A percentile compares a stretch with the other conserved stretches of the same genome.
These are phyloP conservation scores for Thecaphora thlaspeos DNA, from an alignment of 1,284 basidiomycete genomes.

Conservation along the genomic window DNA sequence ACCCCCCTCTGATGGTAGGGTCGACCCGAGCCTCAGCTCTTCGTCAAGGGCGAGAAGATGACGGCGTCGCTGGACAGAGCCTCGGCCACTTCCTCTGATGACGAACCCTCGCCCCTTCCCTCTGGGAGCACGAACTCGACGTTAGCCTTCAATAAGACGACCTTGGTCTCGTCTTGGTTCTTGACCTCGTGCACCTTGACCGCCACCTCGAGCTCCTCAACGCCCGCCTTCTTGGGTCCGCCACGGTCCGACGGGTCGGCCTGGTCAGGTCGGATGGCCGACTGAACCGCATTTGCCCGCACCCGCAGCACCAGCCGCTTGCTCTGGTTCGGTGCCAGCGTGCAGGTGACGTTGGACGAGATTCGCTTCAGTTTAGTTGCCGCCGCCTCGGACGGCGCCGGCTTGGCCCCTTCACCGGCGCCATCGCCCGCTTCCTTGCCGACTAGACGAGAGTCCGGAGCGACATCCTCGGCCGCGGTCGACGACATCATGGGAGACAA, in stretches of 20 bases:
- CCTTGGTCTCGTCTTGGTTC: constrained; percentile 55
- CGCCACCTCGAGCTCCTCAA: constrained; percentile 37
- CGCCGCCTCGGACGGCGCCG: not conserved
- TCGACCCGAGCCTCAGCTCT: too few species aligned
- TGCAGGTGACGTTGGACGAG: constrained; percentile 44
- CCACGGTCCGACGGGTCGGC: constrained; percentile 22
- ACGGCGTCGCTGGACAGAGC: constrained; percentile 21
- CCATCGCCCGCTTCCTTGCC: not conserved
- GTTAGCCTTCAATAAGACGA: constrained; percentile 29
- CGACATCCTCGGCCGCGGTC: too few species aligned
- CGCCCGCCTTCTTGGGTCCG: constrained; percentile 19
- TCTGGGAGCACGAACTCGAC: constrained; percentile 21
- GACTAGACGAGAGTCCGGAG: too few species aligned
- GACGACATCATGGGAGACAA: not conserved
- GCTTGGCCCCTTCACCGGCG: constrained; percentile 1
- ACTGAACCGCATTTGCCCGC: constrained; percentile 26
- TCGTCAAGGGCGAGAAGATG: constrained; percentile 9
- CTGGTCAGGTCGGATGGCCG: constrained; percentile 20
- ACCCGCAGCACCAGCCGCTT: constrained; percentile 50
- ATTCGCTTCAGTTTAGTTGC: constrained; percentile 28
- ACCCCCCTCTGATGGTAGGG: too few species aligned
- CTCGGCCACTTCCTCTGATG: constrained; percentile 1
- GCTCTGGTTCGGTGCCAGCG: constrained; percentile 42
- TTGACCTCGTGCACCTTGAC: constrained; percentile 54
- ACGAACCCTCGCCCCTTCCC: not conserved